Base-by-base conservation (phyloP, 768 basidiomycete species). In the Serendipita sp. region DNA sequence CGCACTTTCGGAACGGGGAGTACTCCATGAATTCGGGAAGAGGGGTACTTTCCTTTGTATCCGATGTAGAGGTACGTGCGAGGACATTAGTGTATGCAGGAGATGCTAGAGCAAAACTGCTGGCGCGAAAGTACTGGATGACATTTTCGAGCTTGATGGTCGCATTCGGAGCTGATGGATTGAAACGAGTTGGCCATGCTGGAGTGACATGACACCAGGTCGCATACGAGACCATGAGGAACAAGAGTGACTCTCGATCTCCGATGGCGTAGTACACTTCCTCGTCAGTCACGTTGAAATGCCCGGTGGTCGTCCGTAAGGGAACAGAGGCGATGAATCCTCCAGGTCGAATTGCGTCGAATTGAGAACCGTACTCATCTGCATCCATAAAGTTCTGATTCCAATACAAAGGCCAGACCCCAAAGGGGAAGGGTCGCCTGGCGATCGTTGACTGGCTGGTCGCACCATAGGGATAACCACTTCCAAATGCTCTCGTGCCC, bases 71-170 rank as follows among this genome's bases (percentile, higher is more conserved):
- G 17, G 53, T 58, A n/a, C 53, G 53, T 13, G 53, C 53, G 30
- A 28, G 31, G 22, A 51, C 58, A 58, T 65, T 65, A 43, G 62
- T 65, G 64, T 65, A 65, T 5, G 42, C 26, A 11, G 50, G 28
- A 14, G 62, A 62, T 33, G 62, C 56, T 34, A 65, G 64, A 31
- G 56, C 64, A 28, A 65, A 62, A 2, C 26, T 3, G 34, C 50
- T 58, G 5, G 64, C 64, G 20, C 64, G 64, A 34, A 62, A 65
- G 62, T 65, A 65, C 58, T 66, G 65, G 33, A 65, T 34, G 3
- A 56, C 62, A 17, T 63, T 51, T 24, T 63, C 53, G 14, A 56
- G 48, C 33, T 44, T 33, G 9, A 56, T 22, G 9, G 30, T 5
- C 28, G 28, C 14, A 51, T 22, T 41, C 17, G 62, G 7, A 3